These are phyloP conservation scores for Gracilaria caudata DNA, from an alignment of 23 red algal species.

Conservation along the genomic window DNA sequence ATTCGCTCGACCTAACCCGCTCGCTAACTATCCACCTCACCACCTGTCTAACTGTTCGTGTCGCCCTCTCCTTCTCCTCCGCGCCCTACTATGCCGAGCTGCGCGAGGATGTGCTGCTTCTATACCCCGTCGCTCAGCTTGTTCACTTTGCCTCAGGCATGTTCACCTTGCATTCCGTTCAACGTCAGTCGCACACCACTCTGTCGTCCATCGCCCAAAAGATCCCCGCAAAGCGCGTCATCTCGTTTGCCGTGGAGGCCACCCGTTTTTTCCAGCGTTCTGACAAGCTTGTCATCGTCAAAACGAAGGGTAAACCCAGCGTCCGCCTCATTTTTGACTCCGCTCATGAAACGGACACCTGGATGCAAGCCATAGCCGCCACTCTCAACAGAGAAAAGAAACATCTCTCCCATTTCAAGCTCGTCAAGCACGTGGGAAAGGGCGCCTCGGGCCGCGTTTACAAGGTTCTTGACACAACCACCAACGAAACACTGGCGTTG, in stretches of 20 bases:
- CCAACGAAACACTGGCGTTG: conserved; percentile 73
- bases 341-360: neutral
- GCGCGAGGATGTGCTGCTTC: conserved; percentile 26
- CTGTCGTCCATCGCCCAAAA: conserved; percentile 7
- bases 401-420: conserved; percentile 71
- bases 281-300: neutral
- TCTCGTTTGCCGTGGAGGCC: conserved; percentile 2
- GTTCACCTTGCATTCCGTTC: neutral
- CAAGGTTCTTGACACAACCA: conserved; percentile 66
- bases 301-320: neutral
- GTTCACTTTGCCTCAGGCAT: neutral
- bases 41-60: conserved; percentile 9
- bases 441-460: conserved; percentile 86
- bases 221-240: conserved; percentile 11
- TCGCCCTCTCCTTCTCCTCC: neutral
- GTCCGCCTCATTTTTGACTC: conserved; percentile 17
- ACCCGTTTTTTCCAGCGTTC: conserved; percentile 3
- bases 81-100: conserved; percentile 14
- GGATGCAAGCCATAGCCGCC: neutral
- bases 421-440: conserved; percentile 75
- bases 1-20: conserved; percentile 35
- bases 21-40: conserved; percentile 23
- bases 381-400: conserved; percentile 7
- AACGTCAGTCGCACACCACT: neutral
- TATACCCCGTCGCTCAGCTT: conserved; percentile 29